phyloP scores from a whole-genome alignment of 2,329 filamentous ascomycete genomes.

The Atkinsonella texensis region DNA sequence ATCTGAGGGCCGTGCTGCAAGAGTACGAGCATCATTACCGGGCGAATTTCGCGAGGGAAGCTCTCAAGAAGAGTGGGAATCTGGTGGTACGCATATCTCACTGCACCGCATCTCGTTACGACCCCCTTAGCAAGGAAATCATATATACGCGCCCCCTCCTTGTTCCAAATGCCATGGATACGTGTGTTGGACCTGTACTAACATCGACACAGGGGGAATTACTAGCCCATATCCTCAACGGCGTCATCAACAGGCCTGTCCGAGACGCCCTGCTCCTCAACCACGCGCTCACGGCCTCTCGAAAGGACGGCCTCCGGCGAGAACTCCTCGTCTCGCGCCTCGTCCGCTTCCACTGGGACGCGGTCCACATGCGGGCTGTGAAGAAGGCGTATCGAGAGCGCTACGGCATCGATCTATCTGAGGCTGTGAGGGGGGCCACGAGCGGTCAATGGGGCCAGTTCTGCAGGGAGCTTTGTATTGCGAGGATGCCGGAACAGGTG shows the following conservation, averaged over 20 bases:
- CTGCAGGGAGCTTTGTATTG: slow-evolving; percentile 57
- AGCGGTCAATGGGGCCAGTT: slow-evolving; percentile 68
- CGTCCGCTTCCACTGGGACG: slow-evolving; percentile 88
- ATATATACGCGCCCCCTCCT: background rate
- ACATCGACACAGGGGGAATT: slow-evolving; percentile 64
- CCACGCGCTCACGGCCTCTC: slow-evolving; percentile 71
- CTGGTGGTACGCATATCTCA: slow-evolving; percentile 53
- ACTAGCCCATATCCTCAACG: slow-evolving; percentile 89
- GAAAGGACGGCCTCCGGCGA: slow-evolving; percentile 59
- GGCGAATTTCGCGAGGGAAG: slow-evolving; percentile 77
- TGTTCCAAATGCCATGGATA: background rate
- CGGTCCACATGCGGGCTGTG: slow-evolving; percentile 64
- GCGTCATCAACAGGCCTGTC: slow-evolving; percentile 88
- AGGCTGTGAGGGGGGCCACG: slow-evolving; percentile 67
- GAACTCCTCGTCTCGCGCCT: slow-evolving; percentile 82
- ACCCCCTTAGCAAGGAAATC: background rate
- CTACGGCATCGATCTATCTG: slow-evolving; percentile 62
- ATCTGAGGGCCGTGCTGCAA: slow-evolving; percentile 68
- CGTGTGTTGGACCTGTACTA: background rate
- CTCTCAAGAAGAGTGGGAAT: slow-evolving; percentile 80
- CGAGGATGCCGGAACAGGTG: slow-evolving; percentile 35
- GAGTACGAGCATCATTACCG: slow-evolving; percentile 63
- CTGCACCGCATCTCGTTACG: background rate
- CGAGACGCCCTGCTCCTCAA: slow-evolving; percentile 84
- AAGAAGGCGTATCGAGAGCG: slow-evolving; percentile 70